Evolutionary conservation across 805 yeast genomes (phyloP).

Genomic region (Candida caryicola): DNA sequence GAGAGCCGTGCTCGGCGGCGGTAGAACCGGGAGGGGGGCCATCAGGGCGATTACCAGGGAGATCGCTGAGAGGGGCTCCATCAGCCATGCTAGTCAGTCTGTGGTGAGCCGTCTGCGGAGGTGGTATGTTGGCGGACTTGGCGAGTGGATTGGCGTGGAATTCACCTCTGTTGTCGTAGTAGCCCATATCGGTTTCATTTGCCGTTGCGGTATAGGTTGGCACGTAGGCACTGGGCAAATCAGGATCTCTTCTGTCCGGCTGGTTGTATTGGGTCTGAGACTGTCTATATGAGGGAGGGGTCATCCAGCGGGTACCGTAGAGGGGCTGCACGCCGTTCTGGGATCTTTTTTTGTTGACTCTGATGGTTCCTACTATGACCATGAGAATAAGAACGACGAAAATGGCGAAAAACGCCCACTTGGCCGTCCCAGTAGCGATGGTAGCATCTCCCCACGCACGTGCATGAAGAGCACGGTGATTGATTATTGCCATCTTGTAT

Average conservation of each 20-base stretch:
- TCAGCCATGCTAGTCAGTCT: slow-evolving; percentile 14
- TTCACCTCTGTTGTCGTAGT: slow-evolving; percentile 61
- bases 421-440: slow-evolving; percentile 28
- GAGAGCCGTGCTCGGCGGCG: neutral
- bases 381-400: slow-evolving; percentile 48
- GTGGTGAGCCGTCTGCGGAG: slow-evolving; percentile 23
- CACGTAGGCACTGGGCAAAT: slow-evolving; percentile 44
- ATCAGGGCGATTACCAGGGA: slow-evolving; percentile 1
- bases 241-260: slow-evolving; percentile 41
- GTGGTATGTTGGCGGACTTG: slow-evolving; percentile 13
- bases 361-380: slow-evolving; percentile 48
- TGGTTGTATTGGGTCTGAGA: slow-evolving; percentile 57
- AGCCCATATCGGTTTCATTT: slow-evolving; percentile 74
- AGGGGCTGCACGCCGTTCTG: slow-evolving; percentile 55
- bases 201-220: slow-evolving; percentile 69
- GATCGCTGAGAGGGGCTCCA: slow-evolving; percentile 14
- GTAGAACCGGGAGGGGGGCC: slow-evolving; percentile 4
- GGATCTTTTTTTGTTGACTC: slow-evolving; percentile 53
- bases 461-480: neutral
- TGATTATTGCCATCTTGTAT: neutral
- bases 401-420: slow-evolving; percentile 67
- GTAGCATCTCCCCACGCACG: slow-evolving; percentile 2
- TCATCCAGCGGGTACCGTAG: slow-evolving; percentile 79
- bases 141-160: slow-evolving; percentile 37
- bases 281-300: slow-evolving; percentile 76